phyloP scores from a whole-genome alignment of 805 yeast species.

The Scheffersomyces stipitis region DNA sequence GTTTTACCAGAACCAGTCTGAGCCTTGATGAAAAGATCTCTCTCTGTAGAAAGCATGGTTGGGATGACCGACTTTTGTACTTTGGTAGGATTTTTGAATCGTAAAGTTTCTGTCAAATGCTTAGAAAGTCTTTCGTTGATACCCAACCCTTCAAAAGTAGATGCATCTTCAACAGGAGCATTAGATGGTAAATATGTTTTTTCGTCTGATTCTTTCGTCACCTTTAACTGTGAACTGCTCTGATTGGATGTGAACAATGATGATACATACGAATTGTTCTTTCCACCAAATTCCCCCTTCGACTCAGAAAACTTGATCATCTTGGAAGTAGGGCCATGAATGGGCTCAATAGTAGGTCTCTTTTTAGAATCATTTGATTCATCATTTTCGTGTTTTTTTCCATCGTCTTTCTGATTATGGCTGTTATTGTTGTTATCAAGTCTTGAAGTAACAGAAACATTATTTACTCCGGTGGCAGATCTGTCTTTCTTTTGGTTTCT shows the following conservation, averaged over 20 bases:
- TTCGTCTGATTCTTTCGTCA: constrained; percentile 37
- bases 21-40: constrained; percentile 87
- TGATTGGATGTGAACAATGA: constrained; percentile 64
- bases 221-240: constrained; percentile 55
- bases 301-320: constrained; percentile 45
- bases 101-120: constrained; percentile 57
- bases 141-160: constrained; percentile 73
- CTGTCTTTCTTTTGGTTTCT: constrained; percentile 16
- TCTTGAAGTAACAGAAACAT: constrained; percentile 17
- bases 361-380: not conserved
- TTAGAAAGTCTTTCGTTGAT: constrained; percentile 51
- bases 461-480: constrained; percentile 33
- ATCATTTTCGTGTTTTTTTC: constrained; percentile 7
- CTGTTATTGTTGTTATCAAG: constrained; percentile 6
- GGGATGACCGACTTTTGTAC: constrained; percentile 86
- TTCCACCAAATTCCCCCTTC: constrained; percentile 54
- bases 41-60: constrained; percentile 38
- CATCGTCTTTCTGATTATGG: constrained; percentile 13
- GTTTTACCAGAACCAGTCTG: constrained; percentile 99
- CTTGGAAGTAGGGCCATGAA: constrained; percentile 27
- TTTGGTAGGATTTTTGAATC: constrained; percentile 70
- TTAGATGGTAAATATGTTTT: constrained; percentile 51
- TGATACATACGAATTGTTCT: constrained; percentile 69
- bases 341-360: constrained; percentile 15
- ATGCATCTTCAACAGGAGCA: constrained; percentile 75